Evolutionary conservation across 371 early-diverging fungal genomes (phyloP).

Genomic region (Mucor saturninus): DNA sequence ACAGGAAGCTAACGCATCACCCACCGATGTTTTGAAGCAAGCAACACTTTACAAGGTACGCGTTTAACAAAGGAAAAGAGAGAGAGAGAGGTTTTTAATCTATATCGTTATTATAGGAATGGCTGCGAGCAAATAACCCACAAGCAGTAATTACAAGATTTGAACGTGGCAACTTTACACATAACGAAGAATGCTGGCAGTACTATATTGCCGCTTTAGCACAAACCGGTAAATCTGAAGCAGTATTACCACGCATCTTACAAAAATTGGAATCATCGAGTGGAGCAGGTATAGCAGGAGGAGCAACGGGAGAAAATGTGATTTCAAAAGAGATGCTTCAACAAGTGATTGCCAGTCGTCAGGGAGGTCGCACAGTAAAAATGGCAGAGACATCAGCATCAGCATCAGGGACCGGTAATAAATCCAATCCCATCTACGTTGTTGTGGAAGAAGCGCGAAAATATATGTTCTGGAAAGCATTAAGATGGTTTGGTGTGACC

Average conservation of each 20-base stretch:
- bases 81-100: not conserved
- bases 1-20: slow-evolving; percentile 68
- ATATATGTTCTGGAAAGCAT: slow-evolving; percentile 71
- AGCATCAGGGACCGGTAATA: slow-evolving; percentile 41
- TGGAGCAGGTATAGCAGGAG: not conserved
- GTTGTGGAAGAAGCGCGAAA: slow-evolving; percentile 68
- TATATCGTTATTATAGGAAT: slow-evolving; percentile 54
- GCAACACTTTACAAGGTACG: slow-evolving; percentile 73
- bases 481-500: slow-evolving; percentile 77
- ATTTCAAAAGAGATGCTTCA: slow-evolving; percentile 41
- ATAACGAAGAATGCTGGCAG: slow-evolving; percentile 71
- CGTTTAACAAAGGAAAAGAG: not conserved
- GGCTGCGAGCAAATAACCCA: slow-evolving; percentile 66
- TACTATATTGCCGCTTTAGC: slow-evolving; percentile 75
- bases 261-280: slow-evolving; percentile 61
- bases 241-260: slow-evolving; percentile 66
- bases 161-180: slow-evolving; percentile 68
- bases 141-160: slow-evolving; percentile 69
- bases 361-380: slow-evolving; percentile 24
- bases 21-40: slow-evolving; percentile 68
- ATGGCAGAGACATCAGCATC: slow-evolving; percentile 20
- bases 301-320: not conserved
- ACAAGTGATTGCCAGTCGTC: slow-evolving; percentile 39
- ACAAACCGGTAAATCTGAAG: slow-evolving; percentile 65
- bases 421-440: slow-evolving; percentile 62